Evolutionary conservation across 1,284 basidiomycete species (phyloP).

Genomic region (Tranzscheliella williamsii): DNA sequence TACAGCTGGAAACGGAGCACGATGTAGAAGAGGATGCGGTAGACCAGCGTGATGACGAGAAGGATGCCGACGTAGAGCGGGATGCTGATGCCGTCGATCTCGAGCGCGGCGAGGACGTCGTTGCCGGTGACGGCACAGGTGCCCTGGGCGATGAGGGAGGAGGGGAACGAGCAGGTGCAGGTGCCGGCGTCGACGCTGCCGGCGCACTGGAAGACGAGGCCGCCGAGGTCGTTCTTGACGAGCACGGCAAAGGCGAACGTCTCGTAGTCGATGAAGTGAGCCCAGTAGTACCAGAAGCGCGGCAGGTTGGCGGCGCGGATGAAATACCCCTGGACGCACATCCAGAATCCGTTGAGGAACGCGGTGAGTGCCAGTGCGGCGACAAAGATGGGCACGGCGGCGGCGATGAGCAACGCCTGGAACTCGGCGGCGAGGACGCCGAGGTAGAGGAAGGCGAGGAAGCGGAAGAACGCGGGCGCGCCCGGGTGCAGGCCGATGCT

Average conservation of each 20-base stretch:
- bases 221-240: slow-evolving; percentile 66
- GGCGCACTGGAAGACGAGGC: slow-evolving; percentile 64
- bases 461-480: slow-evolving; percentile 66
- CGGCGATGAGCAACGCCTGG: slow-evolving; percentile 67
- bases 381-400: slow-evolving; percentile 68
- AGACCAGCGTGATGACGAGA: slow-evolving; percentile 20
- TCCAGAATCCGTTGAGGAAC: slow-evolving; percentile 71
- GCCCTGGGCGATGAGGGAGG: slow-evolving; percentile 9
- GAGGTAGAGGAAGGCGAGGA: slow-evolving; percentile 68
- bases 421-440: slow-evolving; percentile 68
- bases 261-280: slow-evolving; percentile 64
- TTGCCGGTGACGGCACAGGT: slow-evolving; percentile 21
- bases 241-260: slow-evolving; percentile 64
- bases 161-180: slow-evolving; percentile 21
- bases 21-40: slow-evolving; percentile 56
- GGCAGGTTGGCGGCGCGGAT: slow-evolving; percentile 66
- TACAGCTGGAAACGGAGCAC: slow-evolving; percentile 32
- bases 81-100: slow-evolving; percentile 36
- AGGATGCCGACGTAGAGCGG: slow-evolving; percentile 56
- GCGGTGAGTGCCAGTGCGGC: slow-evolving; percentile 68
- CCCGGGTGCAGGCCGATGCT: slow-evolving; percentile 65
- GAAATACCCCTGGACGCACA: slow-evolving; percentile 62
- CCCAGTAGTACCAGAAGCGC: slow-evolving; percentile 68
- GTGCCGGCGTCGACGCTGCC: slow-evolving; percentile 47
- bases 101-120: slow-evolving; percentile 38